Evolutionary conservation across 2,329 filamentous ascomycete species (phyloP), one percentile per base, ranked within the genome.

Genomic region (Seiridium cupressi): DNA sequence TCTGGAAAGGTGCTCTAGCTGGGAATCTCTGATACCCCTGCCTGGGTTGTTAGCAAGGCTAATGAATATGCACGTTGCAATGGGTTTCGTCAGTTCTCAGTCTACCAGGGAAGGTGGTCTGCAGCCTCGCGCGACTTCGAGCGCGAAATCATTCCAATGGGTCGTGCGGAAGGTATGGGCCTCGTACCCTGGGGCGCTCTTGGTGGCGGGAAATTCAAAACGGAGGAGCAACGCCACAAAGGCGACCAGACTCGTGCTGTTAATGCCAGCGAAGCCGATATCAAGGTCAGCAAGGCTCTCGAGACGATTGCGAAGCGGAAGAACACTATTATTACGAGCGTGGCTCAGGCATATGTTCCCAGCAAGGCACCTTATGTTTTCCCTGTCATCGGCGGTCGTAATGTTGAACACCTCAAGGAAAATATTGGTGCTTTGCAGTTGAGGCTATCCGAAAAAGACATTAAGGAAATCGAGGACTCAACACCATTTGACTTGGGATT

Each of bases 171-270:
- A 38, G 76, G 76, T 59, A 78, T 80, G 86, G 87, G 76, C 31
- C 64, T 88, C 3, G 74, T 79, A 0, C 85, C 87, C 0, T 90
- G 84, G 84, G 85, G 82, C 56, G 82, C 79, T 2, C 69, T 86
- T 2, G 83, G 83, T 34, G 77, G 70, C 73, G 82, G 82, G 54
- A 72, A 73, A 55, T 78, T 82, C 67, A 74, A 80, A 65, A 72
- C 74, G 13, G 66, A 69, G 58, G 72, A 65, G 72, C 38, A 61
- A 65, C 60, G 55, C 35, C 18, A 4, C 70, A 80, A 82, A 68
- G 75, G 72, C 58, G 18, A 26, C 74, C 72, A 11, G 44, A 13
- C 9, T 9, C 3, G n/a, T 48, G 44, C 18, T 13, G 44, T 70
- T 60, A 36, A 57, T 18, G 67, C 81, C 59, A 76, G 74, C 3